A percentile compares a stretch with the other conserved stretches of the same genome.
Evolutionary conservation across 805 yeast species (phyloP).

Genomic region (Kodamaea kaohsiungensis): DNA sequence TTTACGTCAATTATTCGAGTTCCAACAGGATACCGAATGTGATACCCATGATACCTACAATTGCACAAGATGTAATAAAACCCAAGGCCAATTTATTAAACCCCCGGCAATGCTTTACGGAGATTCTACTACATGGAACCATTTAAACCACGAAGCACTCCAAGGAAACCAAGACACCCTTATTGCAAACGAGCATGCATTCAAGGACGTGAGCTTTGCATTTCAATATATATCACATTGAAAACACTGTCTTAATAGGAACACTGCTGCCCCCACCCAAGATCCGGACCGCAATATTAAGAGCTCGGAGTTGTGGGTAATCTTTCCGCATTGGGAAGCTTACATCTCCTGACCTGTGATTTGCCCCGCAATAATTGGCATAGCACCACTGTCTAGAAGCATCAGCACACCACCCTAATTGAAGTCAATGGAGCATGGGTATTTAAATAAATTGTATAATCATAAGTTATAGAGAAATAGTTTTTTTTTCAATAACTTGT

Average conservation of each 20-base stretch:
- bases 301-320: not conserved
- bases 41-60: slow-evolving; percentile 92
- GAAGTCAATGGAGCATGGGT: not conserved
- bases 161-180: slow-evolving; percentile 72
- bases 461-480: not conserved
- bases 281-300: not conserved
- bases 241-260: not conserved
- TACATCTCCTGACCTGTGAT: slow-evolving; percentile 4
- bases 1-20: slow-evolving; percentile 73
- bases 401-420: not conserved
- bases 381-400: not conserved
- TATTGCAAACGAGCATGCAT: slow-evolving; percentile 68
- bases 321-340: slow-evolving; percentile 4
- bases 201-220: slow-evolving; percentile 75
- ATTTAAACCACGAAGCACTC: slow-evolving; percentile 65
- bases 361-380: slow-evolving; percentile 3
- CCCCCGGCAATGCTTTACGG: slow-evolving; percentile 93
- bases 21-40: slow-evolving; percentile 64
- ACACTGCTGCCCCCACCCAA: slow-evolving; percentile 1
- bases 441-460: not conserved
- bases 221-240: slow-evolving; percentile 91
- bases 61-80: slow-evolving; percentile 73
- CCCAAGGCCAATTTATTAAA: slow-evolving; percentile 53
- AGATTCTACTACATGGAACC: slow-evolving; percentile 98
- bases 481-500: not conserved